Conservation (phyloP, 2,329 filamentous ascomycete genomes). For the Neophaeococcomyces aloes region DNA sequence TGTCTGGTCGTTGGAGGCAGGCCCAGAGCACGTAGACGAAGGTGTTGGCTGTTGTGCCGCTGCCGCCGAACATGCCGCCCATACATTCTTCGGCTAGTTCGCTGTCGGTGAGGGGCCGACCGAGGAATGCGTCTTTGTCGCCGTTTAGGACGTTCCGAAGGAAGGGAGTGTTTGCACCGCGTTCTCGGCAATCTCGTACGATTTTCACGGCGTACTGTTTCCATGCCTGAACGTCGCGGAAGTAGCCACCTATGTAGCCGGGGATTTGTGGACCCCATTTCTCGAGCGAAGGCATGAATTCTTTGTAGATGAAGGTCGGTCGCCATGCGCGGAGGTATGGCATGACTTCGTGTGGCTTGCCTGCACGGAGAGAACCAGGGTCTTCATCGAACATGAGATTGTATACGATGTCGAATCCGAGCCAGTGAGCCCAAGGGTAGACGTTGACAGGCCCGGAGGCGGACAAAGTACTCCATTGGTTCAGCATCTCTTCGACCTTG, state of each 20-base stretch:
- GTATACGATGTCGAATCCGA: constrained; percentile 12
- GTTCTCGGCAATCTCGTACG: constrained; percentile 1
- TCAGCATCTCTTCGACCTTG: constrained; percentile 9
- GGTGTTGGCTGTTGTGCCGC: constrained; percentile 12
- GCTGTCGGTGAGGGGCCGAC: constrained; percentile 8
- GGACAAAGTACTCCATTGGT: constrained; percentile 3
- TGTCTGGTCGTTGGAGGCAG: constrained; percentile 2
- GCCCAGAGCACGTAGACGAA: constrained; percentile 9
- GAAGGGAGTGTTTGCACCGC: constrained; percentile 7
- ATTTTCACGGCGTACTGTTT: constrained; percentile 4
- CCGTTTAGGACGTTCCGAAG: constrained; percentile 4
- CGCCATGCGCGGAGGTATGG: constrained; percentile 7
- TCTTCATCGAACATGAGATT: constrained; percentile 13
- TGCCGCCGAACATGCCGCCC: constrained; percentile 12
- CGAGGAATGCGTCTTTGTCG: constrained; percentile 6
- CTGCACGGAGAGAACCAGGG: constrained; percentile 7
- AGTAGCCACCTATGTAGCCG: constrained; percentile 6
- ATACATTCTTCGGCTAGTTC: constrained; percentile 12
- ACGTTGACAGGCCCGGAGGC: constrained; percentile 5
- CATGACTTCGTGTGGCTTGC: constrained; percentile 8
- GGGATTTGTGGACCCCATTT: constrained; percentile 10
- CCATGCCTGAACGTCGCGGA: constrained; percentile 8
- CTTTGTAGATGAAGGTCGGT: constrained; percentile 10
- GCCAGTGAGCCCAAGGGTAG: constrained; percentile 12
- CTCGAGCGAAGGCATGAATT: neutral